Evolutionary conservation across 2,329 filamentous ascomycete species (phyloP), one percentile per base, ranked within the genome.

Genomic region (Sclerotinia subarctica): DNA sequence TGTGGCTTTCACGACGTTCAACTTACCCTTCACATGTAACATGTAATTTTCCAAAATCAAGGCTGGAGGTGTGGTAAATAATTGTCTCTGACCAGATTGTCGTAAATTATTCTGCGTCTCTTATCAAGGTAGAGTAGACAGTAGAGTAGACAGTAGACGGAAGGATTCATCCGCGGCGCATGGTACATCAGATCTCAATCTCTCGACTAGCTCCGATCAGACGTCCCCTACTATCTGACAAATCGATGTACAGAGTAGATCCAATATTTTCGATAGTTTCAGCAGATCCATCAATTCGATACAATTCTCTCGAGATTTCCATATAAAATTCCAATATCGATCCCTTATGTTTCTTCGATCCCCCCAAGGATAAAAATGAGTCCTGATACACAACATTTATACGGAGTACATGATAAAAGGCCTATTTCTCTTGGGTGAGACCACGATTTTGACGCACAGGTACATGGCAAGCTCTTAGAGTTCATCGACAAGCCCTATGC

Each of bases 401-500:
- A 38, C 38, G 10, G 10, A 11, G 38, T 38, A 32, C 26, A 6
- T 32, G 26, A 53, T 19, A 17, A 26, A 53, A 60, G 8, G 57
- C 24, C 24, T 32, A 47, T 60, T 47, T 47, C 32, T 38, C 3
- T 29, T 21, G 7, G 5, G 3, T 29, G 21, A n/a, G 2, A 32
- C 24, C 57, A 60, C 24, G 19, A 47, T 15, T 47, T 47, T 11
- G 15, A 60, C 42, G 57, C 57, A 60, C 57, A 46, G 57, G 21
- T 29, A 32, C 29, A 32, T 3, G 19, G 51, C 58, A 51, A 47
- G 44, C 42, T 46, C 44, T 5, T 44, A 24, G 19, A 29, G 32
- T 60, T 60, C 38, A 46, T 24, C 35, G 26, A 60, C 58, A 60
- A 62, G 58, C 58, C 58, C n/a, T 62, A 51, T 42, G 38, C 38